Conservation (phyloP, 805 yeast species). For the Metschnikowia colocasiae region DNA sequence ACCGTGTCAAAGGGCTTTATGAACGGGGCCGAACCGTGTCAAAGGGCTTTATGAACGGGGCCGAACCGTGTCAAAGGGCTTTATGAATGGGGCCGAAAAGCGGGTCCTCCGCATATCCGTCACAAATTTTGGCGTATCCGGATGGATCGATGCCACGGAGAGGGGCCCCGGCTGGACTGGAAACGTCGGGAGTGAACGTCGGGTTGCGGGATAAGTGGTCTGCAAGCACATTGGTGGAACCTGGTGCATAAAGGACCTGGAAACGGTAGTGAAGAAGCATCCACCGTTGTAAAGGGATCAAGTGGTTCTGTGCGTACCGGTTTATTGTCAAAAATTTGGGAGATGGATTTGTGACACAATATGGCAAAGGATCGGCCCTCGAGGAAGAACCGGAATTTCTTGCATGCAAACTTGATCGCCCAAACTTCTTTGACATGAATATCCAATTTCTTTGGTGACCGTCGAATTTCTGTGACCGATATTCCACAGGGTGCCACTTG, state of each 20-base stretch:
- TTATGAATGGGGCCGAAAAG: no score
- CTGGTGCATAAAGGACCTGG: background rate
- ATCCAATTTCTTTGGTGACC: background rate
- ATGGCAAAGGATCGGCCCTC: background rate
- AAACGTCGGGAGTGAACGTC: no score
- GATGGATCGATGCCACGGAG: no score
- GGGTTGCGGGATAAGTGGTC: background rate
- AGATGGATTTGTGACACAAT: background rate
- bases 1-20: no score
- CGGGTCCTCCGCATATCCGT: no score
- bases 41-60: no score
- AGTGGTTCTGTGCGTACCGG: background rate
- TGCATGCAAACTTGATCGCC: background rate
- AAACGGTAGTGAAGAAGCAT: background rate
- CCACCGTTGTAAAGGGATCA: background rate
- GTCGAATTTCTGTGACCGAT: background rate
- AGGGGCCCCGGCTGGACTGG: no score
- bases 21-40: no score
- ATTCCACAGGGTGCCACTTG: no score
- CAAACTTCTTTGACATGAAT: background rate
- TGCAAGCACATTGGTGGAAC: background rate
- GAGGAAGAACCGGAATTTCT: background rate
- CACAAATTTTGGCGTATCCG: no score
- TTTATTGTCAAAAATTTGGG: background rate
- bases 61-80: no score